Percentiles rank a stretch among this genome's conserved stretches.
Evolutionary conservation across 495 filamentous ascomycete genomes (phyloP).

Genomic region (Penicillium odoratum): DNA sequence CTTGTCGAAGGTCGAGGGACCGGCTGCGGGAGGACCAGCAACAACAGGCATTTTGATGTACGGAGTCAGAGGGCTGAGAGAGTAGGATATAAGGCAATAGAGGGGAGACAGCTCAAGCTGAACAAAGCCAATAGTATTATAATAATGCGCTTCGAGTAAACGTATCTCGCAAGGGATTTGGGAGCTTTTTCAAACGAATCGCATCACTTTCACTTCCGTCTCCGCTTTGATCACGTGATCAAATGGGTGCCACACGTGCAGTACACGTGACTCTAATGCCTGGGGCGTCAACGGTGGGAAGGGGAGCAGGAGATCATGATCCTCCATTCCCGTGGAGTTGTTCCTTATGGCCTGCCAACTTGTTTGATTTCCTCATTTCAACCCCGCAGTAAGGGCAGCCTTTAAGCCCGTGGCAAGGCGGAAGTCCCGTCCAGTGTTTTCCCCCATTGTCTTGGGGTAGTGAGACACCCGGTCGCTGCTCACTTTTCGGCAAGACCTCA

Average conservation of each 20-base stretch:
- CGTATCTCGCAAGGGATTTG: slow-evolving; percentile 1
- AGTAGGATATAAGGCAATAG: background rate
- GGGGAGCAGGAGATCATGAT: slow-evolving; percentile 22
- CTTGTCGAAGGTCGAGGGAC: slow-evolving; percentile 86
- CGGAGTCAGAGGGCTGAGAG: background rate
- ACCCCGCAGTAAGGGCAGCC: slow-evolving; percentile 28
- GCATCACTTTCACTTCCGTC: slow-evolving; percentile 16
- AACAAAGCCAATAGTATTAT: background rate
- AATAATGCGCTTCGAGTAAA: slow-evolving; percentile 2
- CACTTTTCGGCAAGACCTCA: slow-evolving; percentile 33
- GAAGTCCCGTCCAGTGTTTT: slow-evolving; percentile 37
- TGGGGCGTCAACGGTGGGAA: slow-evolving; percentile 12
- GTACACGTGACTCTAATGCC: slow-evolving; percentile 11
- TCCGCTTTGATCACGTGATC: slow-evolving; percentile 24
- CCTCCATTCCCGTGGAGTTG: slow-evolving; percentile 27
- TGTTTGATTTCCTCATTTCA: slow-evolving; percentile 27
- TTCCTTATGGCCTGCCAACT: slow-evolving; percentile 32
- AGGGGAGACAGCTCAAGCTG: background rate
- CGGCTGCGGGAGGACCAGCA: slow-evolving; percentile 54
- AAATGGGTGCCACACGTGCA: slow-evolving; percentile 18
- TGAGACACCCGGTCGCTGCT: slow-evolving; percentile 37
- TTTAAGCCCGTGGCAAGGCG: slow-evolving; percentile 39
- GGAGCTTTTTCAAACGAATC: slow-evolving; percentile 21
- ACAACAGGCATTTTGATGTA: slow-evolving; percentile 62
- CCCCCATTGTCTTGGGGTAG: slow-evolving; percentile 26